These are phyloP conservation scores for Euryodendron excelsum DNA, from an alignment of 148 eudicot genomes.

Conservation along the genomic window DNA sequence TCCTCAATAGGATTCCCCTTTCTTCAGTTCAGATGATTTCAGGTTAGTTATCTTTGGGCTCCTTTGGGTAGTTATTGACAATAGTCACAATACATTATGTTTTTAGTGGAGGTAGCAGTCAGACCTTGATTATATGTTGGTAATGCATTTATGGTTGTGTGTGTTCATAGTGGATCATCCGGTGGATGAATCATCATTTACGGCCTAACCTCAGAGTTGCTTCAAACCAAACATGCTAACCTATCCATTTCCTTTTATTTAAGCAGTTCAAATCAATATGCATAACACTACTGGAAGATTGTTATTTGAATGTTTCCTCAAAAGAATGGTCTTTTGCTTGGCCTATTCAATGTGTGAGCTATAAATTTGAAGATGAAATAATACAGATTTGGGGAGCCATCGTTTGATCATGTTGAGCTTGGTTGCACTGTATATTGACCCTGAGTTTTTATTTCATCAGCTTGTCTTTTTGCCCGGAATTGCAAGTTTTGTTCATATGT, in stretches of 20 bases:
- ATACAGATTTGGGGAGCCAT: not conserved
- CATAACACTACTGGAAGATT: not conserved
- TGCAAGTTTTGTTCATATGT: not conserved
- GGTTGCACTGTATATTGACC: too few relatives aligned
- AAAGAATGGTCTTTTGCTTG: not conserved
- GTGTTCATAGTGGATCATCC: not conserved
- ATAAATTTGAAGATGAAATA: not conserved
- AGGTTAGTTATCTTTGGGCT: conserved; percentile 37
- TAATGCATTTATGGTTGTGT: not conserved
- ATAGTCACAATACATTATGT: too few relatives aligned
- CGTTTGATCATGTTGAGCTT: not conserved
- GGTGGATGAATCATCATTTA: too few relatives aligned
- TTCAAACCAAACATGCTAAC: not conserved
- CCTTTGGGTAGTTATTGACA: not conserved
- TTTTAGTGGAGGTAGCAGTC: not conserved
- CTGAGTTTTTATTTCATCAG: too few relatives aligned
- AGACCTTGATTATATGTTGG: too few relatives aligned
- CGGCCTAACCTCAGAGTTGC: too few relatives aligned
- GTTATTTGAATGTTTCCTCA: not conserved
- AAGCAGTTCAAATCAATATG: not conserved
- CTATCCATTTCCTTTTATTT: not conserved
- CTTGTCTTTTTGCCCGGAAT: not conserved
- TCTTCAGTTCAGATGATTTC: conserved; percentile 56
- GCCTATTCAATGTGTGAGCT: not conserved
- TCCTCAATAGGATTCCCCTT: too few relatives aligned